phyloP scores from a whole-genome alignment of 75 land plant species.

The Pseudotsuga menziesii region DNA sequence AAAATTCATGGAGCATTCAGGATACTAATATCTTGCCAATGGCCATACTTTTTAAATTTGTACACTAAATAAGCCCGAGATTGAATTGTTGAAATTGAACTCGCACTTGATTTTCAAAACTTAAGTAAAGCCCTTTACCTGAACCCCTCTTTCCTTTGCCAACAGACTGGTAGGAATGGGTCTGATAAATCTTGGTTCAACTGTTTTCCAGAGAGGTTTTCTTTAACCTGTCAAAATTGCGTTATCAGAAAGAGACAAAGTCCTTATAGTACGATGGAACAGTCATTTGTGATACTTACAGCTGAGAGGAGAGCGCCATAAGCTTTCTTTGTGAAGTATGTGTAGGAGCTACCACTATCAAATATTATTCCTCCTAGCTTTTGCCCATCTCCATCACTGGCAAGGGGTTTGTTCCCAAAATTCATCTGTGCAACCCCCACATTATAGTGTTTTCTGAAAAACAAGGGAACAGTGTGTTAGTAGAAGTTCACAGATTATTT shows the following conservation, averaged over 20 bases:
- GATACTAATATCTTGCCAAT: not conserved
- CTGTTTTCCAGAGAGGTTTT: conserved; percentile 27
- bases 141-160: conserved; percentile 55
- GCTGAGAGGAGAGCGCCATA: conserved; percentile 43
- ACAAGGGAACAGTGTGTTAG: not conserved
- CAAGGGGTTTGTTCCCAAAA: conserved; percentile 22
- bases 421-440: conserved; percentile 41
- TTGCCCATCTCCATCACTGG: conserved; percentile 15
- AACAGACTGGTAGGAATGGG: conserved; percentile 61
- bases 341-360: conserved; percentile 90
- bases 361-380: conserved; percentile 36
- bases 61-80: not conserved
- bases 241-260: not conserved
- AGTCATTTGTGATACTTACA: conserved; percentile 31
- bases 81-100: not conserved
- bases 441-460: conserved; percentile 53
- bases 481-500: not conserved
- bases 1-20: not conserved
- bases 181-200: conserved; percentile 50
- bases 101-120: not conserved
- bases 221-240: conserved; percentile 37
- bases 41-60: not conserved
- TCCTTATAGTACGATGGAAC: not conserved
- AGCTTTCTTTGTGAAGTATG: conserved; percentile 49
- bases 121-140: conserved; percentile 11